Evolutionary conservation across 2,329 filamentous ascomycete genomes (phyloP), one percentile per base, ranked within the genome.

Genomic region (Fusarium mangiferae): DNA sequence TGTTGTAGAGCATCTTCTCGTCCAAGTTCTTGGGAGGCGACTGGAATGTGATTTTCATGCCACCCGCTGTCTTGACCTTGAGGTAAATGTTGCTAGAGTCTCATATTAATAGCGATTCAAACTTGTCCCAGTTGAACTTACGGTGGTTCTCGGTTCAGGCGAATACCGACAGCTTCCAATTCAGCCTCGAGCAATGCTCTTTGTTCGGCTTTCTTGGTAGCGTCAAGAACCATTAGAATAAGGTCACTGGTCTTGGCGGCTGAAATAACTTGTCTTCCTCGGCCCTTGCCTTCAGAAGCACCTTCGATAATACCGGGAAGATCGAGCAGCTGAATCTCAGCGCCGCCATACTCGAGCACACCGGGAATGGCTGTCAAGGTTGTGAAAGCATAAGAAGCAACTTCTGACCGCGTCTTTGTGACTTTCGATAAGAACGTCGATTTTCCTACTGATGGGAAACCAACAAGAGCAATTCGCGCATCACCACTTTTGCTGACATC

Each of bases 371-470:
- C 97, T 15, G 96, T 99, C 49, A 99, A 87, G 4, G 96, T 99
- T 17, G 96, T 99, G 90, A 99, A 99, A 64, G 96, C 92, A 81
- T 99, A 99, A 1, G 96, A 94, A 2, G 96, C 96, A 35, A 98
- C 95, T 82, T 98, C 96, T 57, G 95, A 98, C 80, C 94, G 95
- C 44, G 97, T 99, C 85, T 98, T 98, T 56, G 96, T 99, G 82
- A 99, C 97, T 81, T 98, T 98, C 55, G 95, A 98, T n/a, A 99
- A 83, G 81, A 99, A 98, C 0, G 96, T 99, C 6, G 96, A 99
- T 86, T 99, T 99, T 82, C 96, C 96, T 58, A 99, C 96, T 0
- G 97, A 99, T 0, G 97, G 96, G 78, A 99, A 99, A n/a, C 96
- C 96, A 61, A 99, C 97, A 5, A 99, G 90, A 4, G 97, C 95